Evolutionary conservation across 345 rosid species (phyloP), one percentile per base, ranked within the genome.

Genomic region (Ceriops decandra): DNA sequence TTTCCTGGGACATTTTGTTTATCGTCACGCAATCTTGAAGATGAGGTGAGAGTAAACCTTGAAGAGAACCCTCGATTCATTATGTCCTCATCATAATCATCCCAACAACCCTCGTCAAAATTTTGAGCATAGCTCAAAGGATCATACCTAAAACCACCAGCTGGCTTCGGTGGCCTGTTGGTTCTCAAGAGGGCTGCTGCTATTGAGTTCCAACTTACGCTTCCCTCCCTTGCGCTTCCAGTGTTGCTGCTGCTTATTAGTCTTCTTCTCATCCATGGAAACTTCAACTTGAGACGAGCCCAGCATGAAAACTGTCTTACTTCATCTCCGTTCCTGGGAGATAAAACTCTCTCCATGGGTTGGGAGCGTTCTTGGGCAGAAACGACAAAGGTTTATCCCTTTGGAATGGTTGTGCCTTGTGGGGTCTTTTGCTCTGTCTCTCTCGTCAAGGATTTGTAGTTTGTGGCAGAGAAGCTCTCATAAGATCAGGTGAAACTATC

Each of bases 51-150:
- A n/a, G 77, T 80, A 68, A 68, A 76, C 62, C 87, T 72, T 21
- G 83, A 74, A 65, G 83, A 79, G 73, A 84, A 84, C 13, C 83
- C 75, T 8, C 72, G 80, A 65, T 71, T 57, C 19, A 68, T 2
- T n/a, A 68, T 54, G 54, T 66, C 78, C 42, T 62, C 75, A 54
- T 7, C 20, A 47, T 71, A 75, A 51, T 81, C 80, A 67, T 79
- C 80, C 60, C 74, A 71, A 49, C 62, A 70, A 1, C 85, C 77
- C 0, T 81, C 76, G 61, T 84, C 85, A 46, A 84, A 84, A 72
- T 81, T 84, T 24, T 81, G 82, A 72, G 83, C 83, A 71, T 79
- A 84, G 68, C 83, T 79, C 57, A 81, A 52, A 61, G 80, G 82
- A 57, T 81, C 85, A 33, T 84, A 84, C 79, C 64, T 70, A 74